Conservation (phyloP, 257 asterid species). For the Nicotiana tabacum region DNA sequence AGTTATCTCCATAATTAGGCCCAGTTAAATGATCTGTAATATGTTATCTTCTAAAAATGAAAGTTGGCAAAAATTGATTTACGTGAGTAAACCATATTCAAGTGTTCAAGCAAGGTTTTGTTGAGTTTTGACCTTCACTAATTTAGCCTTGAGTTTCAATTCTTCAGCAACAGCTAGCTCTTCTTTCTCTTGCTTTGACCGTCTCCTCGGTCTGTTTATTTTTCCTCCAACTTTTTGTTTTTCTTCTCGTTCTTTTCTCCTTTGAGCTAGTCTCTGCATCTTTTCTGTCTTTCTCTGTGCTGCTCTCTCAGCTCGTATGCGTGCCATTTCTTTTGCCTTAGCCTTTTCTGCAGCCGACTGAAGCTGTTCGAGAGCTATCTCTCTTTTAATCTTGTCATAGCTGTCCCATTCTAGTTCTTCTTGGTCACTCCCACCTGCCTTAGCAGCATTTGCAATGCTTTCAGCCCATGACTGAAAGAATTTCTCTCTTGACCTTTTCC, state of each 20-base stretch:
- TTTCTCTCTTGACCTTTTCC: conserved; percentile 65
- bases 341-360: conserved; percentile 42
- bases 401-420: conserved; percentile 84
- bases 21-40: not conserved
- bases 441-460: conserved; percentile 77
- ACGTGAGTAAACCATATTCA: not conserved
- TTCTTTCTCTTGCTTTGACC: conserved; percentile 61
- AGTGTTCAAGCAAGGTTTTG: not conserved
- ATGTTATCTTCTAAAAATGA: not conserved
- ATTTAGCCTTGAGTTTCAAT: conserved; percentile 67
- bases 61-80: not conserved
- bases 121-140: conserved; percentile 53
- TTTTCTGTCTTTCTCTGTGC: conserved; percentile 51
- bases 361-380: conserved; percentile 40
- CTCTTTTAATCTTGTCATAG: conserved; percentile 54
- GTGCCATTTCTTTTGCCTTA: conserved; percentile 46
- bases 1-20: not conserved
- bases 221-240: conserved; percentile 33
- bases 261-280: conserved; percentile 41
- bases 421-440: conserved; percentile 58
- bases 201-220: conserved; percentile 32
- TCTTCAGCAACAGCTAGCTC: conserved; percentile 49
- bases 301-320: conserved; percentile 40
- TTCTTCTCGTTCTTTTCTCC: conserved; percentile 49
- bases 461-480: conserved; percentile 62